These are phyloP conservation scores for Pyrenophora seminiperda DNA, from an alignment of 2,329 filamentous ascomycete genomes.

Conservation along the genomic window DNA sequence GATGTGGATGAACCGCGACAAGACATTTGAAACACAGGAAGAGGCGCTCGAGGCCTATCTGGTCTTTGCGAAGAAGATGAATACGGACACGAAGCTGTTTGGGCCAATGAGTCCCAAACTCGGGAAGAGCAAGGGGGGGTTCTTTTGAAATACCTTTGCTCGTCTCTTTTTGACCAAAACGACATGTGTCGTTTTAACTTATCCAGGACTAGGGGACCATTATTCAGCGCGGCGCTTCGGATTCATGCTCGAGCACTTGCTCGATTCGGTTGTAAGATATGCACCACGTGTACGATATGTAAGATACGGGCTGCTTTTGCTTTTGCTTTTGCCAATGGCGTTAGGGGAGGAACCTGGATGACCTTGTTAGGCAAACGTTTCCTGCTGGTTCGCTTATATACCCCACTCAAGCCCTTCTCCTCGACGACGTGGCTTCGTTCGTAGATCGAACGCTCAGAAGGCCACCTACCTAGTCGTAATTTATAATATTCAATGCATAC, in stretches of 20 bases:
- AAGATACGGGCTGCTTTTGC: neutral
- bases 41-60: constrained; percentile 35
- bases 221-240: constrained; percentile 3
- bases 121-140: constrained; percentile 14
- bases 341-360: neutral
- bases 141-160: neutral
- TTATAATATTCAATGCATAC: too few species aligned
- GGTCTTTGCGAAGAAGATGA: constrained; percentile 33
- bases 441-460: neutral
- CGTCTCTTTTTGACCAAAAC: neutral
- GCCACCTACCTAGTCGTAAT: constrained; percentile 1
- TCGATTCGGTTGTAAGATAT: constrained; percentile 1
- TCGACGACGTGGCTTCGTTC: constrained; percentile 1
- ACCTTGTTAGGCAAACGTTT: constrained; percentile 7
- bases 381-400: constrained; percentile 11
- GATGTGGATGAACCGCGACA: constrained; percentile 39
- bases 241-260: neutral
- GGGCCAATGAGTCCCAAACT: constrained; percentile 21
- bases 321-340: neutral
- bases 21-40: constrained; percentile 27
- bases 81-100: constrained; percentile 29
- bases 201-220: constrained; percentile 3
- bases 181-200: constrained; percentile 7
- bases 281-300: constrained; percentile 7
- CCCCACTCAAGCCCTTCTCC: constrained; percentile 10